Evolutionary conservation across 441 rosid genomes (phyloP).

Genomic region (Erodium moschatum): DNA sequence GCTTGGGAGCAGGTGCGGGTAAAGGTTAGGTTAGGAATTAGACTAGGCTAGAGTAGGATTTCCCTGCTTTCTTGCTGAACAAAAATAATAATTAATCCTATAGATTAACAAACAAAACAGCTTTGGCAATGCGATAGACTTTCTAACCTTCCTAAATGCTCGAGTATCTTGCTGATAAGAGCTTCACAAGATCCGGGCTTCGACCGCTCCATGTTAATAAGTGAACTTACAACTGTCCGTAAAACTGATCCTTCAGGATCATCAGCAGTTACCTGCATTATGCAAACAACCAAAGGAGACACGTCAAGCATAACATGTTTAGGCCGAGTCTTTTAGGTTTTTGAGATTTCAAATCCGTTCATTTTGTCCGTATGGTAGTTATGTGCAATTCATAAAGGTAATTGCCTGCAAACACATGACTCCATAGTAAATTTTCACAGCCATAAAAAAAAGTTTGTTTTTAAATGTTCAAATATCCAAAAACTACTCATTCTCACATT

Average conservation of each 20-base stretch:
- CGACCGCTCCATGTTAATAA: constrained; percentile 55
- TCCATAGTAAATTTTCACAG: too few species aligned
- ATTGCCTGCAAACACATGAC: too few species aligned
- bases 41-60: too few species aligned
- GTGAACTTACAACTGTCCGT: constrained; percentile 46
- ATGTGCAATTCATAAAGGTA: neutral
- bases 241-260: constrained; percentile 51
- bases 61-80: too few species aligned
- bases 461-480: too few species aligned
- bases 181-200: constrained; percentile 80
- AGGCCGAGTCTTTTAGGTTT: neutral
- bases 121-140: neutral
- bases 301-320: neutral
- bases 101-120: too few species aligned
- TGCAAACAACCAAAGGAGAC: constrained; percentile 6
- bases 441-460: too few species aligned
- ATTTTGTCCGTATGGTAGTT: neutral
- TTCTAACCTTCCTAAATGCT: constrained; percentile 62
- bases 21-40: too few species aligned
- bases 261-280: constrained; percentile 48
- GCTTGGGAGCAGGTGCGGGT: too few species aligned
- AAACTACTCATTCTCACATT: too few species aligned
- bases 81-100: too few species aligned
- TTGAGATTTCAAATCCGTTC: neutral
- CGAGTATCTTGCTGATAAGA: constrained; percentile 56